Percentiles rank a stretch among this genome's conserved stretches.
phyloP scores from a whole-genome alignment of 176 grass and related monocot genomes.

The Eragrostis curvula region DNA sequence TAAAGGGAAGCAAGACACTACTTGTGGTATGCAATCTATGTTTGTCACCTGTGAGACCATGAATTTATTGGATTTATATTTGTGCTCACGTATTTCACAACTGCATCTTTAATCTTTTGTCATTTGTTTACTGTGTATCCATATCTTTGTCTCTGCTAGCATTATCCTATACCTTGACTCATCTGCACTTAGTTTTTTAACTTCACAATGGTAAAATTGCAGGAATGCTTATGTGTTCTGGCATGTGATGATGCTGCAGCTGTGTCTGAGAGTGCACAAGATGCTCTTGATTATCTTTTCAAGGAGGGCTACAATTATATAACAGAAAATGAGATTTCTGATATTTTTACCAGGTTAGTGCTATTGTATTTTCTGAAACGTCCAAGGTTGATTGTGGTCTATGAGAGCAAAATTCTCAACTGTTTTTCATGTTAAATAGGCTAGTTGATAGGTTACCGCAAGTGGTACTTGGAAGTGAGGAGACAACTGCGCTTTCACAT shows the following conservation, averaged over 20 bases:
- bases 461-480: constrained; percentile 83
- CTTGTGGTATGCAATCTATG: constrained; percentile 64
- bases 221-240: constrained; percentile 92
- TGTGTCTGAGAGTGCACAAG: constrained; percentile 81
- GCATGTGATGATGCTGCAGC: constrained; percentile 63
- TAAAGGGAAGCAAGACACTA: constrained; percentile 79
- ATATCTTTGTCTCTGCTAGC: constrained; percentile 6
- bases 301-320: constrained; percentile 53
- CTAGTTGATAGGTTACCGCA: constrained; percentile 74
- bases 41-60: neutral
- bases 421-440: constrained; percentile 60
- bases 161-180: constrained; percentile 13
- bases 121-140: constrained; percentile 18
- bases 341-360: constrained; percentile 83
- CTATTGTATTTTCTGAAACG: constrained; percentile 45
- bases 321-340: constrained; percentile 78
- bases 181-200: constrained; percentile 44
- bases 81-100: constrained; percentile 23
- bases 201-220: constrained; percentile 42
- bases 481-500: constrained; percentile 75
- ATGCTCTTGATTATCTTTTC: constrained; percentile 75
- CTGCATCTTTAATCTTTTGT: constrained; percentile 30
- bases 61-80: constrained; percentile 11
- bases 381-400: constrained; percentile 10
- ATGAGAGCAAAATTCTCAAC: constrained; percentile 27